Conservation (phyloP, 2,329 filamentous ascomycete genomes). For the Paecilomyces fulvus region DNA sequence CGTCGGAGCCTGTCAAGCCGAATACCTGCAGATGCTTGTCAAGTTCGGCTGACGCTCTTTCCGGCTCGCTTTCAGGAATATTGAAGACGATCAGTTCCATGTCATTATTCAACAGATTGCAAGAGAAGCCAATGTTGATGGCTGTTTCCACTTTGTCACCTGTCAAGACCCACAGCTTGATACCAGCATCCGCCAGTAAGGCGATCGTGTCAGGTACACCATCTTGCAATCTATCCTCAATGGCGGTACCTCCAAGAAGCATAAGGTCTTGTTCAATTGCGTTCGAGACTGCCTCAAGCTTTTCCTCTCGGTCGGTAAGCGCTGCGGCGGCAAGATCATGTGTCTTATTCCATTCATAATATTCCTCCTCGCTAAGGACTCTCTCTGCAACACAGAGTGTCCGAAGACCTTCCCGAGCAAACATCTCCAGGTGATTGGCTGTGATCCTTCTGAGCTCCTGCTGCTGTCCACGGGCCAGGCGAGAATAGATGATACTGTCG, state of each 20-base stretch:
- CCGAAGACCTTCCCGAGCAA: constrained; percentile 86
- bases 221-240: constrained; percentile 93
- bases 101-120: constrained; percentile 92
- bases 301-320: constrained; percentile 80
- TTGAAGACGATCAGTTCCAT: constrained; percentile 95
- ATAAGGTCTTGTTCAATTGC: constrained; percentile 83
- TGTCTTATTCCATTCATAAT: constrained; percentile 72
- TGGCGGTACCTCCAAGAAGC: constrained; percentile 86
- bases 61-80: constrained; percentile 63
- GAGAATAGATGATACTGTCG: constrained; percentile 93
- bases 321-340: constrained; percentile 82
- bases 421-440: constrained; percentile 92
- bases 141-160: constrained; percentile 98
- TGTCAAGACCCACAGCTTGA: constrained; percentile 97
- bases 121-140: constrained; percentile 99
- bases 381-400: constrained; percentile 89
- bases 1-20: constrained; percentile 71
- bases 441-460: constrained; percentile 72
- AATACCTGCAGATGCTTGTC: constrained; percentile 67
- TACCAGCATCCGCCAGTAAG: constrained; percentile 81
- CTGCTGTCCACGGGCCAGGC: constrained; percentile 77
- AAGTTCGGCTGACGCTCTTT: constrained; percentile 59
- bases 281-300: constrained; percentile 81
- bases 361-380: constrained; percentile 72
- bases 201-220: constrained; percentile 94